A percentile compares a stretch with the other conserved stretches of the same genome.
These are phyloP conservation scores for Alternaria consortialis DNA, from an alignment of 2,329 filamentous ascomycete species.

Conservation along the genomic window DNA sequence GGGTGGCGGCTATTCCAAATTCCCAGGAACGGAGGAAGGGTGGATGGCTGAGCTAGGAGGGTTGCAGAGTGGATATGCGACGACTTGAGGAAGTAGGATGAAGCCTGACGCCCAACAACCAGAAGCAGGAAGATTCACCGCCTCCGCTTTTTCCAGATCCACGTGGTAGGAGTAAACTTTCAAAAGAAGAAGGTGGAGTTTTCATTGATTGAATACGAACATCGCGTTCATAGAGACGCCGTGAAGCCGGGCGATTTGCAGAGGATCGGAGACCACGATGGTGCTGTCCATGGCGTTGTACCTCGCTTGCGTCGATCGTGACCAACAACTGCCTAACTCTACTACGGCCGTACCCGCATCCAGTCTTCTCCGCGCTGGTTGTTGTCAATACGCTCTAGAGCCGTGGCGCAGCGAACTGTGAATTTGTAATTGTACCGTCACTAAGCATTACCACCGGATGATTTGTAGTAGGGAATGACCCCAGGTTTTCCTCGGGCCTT, in stretches of 20 bases:
- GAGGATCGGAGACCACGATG: not conserved
- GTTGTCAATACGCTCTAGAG: not conserved
- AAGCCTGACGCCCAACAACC: not conserved
- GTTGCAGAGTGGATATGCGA: not conserved
- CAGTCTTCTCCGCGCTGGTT: not conserved
- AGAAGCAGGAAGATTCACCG: not conserved
- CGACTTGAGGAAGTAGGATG: not conserved
- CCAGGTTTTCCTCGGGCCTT: not conserved
- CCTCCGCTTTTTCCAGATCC: not conserved
- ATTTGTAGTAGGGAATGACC: not conserved
- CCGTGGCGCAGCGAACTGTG: not conserved
- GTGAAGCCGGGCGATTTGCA: not conserved
- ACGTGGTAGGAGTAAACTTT: not conserved
- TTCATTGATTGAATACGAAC: not conserved
- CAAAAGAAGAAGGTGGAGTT: not conserved
- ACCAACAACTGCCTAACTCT: not conserved
- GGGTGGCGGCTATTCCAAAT: not conserved
- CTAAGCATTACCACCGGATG: no score
- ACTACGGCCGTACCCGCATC: not conserved
- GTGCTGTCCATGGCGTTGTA: not conserved
- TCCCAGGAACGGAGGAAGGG: not conserved
- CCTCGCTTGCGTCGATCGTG: not conserved
- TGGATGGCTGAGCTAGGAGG: not conserved
- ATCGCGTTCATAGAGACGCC: not conserved
- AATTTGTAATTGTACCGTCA: not conserved